Evolutionary conservation across 202 grass and related monocot genomes (phyloP).

Genomic region (Setaria italica): DNA sequence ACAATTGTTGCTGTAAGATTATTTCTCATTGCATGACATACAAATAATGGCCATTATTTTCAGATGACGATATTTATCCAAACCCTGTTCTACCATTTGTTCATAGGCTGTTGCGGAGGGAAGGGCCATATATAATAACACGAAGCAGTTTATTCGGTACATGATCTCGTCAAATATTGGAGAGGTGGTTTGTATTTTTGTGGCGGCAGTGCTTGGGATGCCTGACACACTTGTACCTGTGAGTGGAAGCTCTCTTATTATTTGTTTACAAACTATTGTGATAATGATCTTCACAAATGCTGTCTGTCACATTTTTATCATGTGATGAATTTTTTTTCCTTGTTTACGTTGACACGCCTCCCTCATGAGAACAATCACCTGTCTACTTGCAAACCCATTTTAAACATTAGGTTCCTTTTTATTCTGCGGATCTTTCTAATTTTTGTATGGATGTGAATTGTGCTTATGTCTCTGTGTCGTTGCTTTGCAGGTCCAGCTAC

Average conservation of each 20-base stretch:
- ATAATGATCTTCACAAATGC: conserved; percentile 22
- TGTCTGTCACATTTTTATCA: conserved; percentile 15
- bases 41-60: conserved; percentile 43
- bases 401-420: neutral
- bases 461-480: conserved; percentile 23
- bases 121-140: conserved; percentile 99
- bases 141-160: conserved; percentile 97
- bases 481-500: conserved; percentile 83
- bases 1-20: conserved; percentile 95
- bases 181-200: conserved; percentile 98
- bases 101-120: conserved; percentile 96
- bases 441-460: conserved; percentile 28
- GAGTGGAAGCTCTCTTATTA: conserved; percentile 49
- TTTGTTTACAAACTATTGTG: conserved; percentile 13
- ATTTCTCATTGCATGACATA: conserved; percentile 37
- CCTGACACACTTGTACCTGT: conserved; percentile 97
- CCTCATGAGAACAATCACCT: neutral
- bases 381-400: neutral
- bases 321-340: conserved; percentile 8
- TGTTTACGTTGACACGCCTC: neutral
- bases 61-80: conserved; percentile 37
- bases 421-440: neutral
- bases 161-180: conserved; percentile 99
- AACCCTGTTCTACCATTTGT: conserved; percentile 47
- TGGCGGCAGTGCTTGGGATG: conserved; percentile 95